phyloP scores from a whole-genome alignment of 31 red algal genomes.

The Pterothamnion heteromorphum region DNA sequence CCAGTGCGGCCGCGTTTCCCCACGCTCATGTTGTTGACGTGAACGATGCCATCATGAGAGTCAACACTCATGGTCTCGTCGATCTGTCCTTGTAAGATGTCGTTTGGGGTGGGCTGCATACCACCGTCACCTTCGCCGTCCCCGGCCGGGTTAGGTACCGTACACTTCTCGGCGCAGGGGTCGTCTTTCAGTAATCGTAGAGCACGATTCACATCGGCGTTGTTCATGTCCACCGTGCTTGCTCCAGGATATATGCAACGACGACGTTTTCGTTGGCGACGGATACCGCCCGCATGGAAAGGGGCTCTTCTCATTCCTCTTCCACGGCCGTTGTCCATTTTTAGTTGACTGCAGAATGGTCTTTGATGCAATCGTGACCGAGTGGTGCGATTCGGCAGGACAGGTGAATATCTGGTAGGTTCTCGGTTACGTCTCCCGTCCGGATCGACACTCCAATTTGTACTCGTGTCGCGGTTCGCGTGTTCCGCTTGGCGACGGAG shows the following conservation, averaged over 20 bases:
- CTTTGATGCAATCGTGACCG: too few relatives aligned
- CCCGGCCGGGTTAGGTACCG: not conserved
- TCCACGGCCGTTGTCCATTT: too few relatives aligned
- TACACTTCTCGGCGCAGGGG: not conserved
- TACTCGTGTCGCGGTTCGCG: too few relatives aligned
- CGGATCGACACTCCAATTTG: too few relatives aligned
- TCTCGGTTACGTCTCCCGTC: too few relatives aligned
- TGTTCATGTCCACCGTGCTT: not conserved
- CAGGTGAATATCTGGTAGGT: too few relatives aligned
- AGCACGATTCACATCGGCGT: not conserved
- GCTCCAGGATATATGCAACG: not conserved
- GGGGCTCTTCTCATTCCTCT: too few relatives aligned
- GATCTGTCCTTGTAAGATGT: not conserved
- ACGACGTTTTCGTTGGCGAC: too few relatives aligned
- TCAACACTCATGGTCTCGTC: not conserved
- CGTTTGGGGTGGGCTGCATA: not conserved
- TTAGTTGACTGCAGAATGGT: too few relatives aligned
- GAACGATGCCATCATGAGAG: not conserved
- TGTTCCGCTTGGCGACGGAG: too few relatives aligned
- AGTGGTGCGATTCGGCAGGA: too few relatives aligned
- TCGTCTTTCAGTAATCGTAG: not conserved
- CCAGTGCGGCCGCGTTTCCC: not conserved
- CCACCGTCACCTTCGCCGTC: not conserved
- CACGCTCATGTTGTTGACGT: not conserved
- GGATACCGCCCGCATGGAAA: too few relatives aligned